Evolutionary conservation across 192 early-diverging fungal genomes (phyloP), one percentile per base, ranked within the genome.

Genomic region (Coemansia asiatica): DNA sequence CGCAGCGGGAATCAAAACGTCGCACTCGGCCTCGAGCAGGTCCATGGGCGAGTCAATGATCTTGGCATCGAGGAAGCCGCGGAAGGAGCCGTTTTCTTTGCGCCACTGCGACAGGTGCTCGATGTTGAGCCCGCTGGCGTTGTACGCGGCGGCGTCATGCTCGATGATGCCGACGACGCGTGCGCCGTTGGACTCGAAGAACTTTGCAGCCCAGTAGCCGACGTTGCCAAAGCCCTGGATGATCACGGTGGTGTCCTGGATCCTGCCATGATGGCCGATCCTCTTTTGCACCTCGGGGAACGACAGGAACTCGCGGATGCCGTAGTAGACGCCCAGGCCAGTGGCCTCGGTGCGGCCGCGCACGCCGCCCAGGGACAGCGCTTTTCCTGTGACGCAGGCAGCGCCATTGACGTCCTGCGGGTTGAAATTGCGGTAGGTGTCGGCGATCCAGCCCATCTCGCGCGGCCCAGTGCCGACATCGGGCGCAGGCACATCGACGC

Each of bases 221-320:
- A 93, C 91, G 61, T 93, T 93, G 64, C 91, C 91, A 53, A 93
- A 92, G 48, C 91, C 91, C 82, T 93, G 91, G 55, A 93, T 87
- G 64, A 92, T 79, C 35, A 93, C 87, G 19, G 69, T 83, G 56
- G 63, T 75, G 66, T 79, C 91, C 25, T 82, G 66, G 48, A 93
- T 77, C 15, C 80, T 74, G 47, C 85, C 89, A 36, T 60, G 75
- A 50, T 90, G 81, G n/a, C 67, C 67, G 25, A 88, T 88, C 67
- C 82, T 75, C 73, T 87, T 72, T 67, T 92, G 91, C 36, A 93
- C 86, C 68, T 92, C 90, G n/a, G 88, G 87, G 73, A 85, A 93
- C 47, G 77, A 79, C 38, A 93, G 57, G 71, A 93, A 93, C 75
- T 92, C 91, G 36, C 89, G 87, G 18, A 93, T 68, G 69, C 91